A percentile compares a stretch with the other conserved stretches of the same genome.
Conservation (phyloP, 2,329 filamentous ascomycete species). For the Xylariaceae sp. region DNA sequence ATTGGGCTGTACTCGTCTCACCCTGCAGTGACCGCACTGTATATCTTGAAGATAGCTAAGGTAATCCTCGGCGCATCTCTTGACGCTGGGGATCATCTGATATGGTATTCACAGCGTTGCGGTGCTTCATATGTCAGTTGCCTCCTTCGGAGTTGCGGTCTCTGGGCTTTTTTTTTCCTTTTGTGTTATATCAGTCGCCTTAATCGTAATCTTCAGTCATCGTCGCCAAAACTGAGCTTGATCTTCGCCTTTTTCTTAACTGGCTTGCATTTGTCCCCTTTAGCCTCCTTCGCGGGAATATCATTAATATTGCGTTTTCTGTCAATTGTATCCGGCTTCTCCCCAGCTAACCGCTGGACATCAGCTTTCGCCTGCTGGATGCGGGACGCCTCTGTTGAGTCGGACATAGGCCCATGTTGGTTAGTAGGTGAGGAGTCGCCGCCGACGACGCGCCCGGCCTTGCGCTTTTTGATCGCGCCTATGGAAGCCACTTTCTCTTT, state of each 20-base stretch:
- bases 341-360: background rate
- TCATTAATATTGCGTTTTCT: background rate
- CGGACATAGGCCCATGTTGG: too few relatives aligned
- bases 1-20: too few relatives aligned
- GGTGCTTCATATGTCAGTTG: too few relatives aligned
- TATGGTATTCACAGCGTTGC: too few relatives aligned
- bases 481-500: constrained; percentile 32
- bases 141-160: too few relatives aligned
- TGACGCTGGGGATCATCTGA: too few relatives aligned
- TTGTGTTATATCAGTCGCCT: too few relatives aligned
- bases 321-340: constrained; percentile 5
- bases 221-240: constrained; percentile 64
- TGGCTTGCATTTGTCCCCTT: background rate
- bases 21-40: too few relatives aligned
- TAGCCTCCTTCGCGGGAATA: background rate
- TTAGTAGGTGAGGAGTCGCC: too few relatives aligned
- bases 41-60: too few relatives aligned
- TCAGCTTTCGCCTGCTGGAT: constrained; percentile 11
- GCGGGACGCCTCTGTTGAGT: constrained; percentile 6
- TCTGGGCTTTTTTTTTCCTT: too few relatives aligned
- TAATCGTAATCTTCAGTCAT: constrained; percentile 47
- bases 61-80: too few relatives aligned
- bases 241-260: constrained; percentile 55
- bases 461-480: constrained; percentile 50
- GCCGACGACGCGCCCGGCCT: constrained; percentile 47